Conservation (phyloP, 805 yeast genomes). For the Zygoascus ofunaensis region DNA sequence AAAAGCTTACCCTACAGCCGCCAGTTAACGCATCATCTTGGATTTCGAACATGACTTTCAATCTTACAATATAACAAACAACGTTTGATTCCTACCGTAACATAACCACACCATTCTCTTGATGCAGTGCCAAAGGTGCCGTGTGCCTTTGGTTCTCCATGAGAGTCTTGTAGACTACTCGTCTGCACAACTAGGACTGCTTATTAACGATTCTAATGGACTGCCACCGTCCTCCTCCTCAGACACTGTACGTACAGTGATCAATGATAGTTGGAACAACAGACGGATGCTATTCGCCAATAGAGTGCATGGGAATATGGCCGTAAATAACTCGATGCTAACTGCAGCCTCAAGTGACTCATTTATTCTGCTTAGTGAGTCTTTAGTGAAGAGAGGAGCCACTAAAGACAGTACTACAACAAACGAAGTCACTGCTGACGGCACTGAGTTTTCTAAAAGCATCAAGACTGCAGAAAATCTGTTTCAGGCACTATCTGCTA, state of each 20-base stretch:
- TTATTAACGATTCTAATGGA: constrained; percentile 27
- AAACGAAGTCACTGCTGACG: neutral
- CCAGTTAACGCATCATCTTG: too few species aligned
- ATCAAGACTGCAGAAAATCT: constrained; percentile 45
- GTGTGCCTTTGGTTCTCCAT: constrained; percentile 48
- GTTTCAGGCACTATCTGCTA: constrained; percentile 61
- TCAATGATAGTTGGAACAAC: constrained; percentile 10
- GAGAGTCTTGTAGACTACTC: constrained; percentile 44
- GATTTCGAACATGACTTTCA: too few species aligned
- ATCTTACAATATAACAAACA: too few species aligned
- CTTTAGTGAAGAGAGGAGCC: constrained; percentile 14
- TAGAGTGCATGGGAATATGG: constrained; percentile 8
- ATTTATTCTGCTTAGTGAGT: constrained; percentile 16
- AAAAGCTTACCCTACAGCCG: too few species aligned
- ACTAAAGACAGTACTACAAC: neutral
- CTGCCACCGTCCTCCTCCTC: neutral
- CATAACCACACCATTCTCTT: too few species aligned
- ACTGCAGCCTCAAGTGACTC: constrained; percentile 16
- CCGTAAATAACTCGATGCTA: neutral
- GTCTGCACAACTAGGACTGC: constrained; percentile 45
- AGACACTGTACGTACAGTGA: neutral
- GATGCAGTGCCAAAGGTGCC: constrained; percentile 49
- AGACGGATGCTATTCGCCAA: constrained; percentile 12
- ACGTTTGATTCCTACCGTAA: too few species aligned
- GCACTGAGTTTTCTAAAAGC: neutral